Percentiles rank a stretch among this genome's conserved stretches.
These are phyloP conservation scores for Coemansia sp. DNA, from an alignment of 192 early-diverging fungal species.

Conservation along the genomic window DNA sequence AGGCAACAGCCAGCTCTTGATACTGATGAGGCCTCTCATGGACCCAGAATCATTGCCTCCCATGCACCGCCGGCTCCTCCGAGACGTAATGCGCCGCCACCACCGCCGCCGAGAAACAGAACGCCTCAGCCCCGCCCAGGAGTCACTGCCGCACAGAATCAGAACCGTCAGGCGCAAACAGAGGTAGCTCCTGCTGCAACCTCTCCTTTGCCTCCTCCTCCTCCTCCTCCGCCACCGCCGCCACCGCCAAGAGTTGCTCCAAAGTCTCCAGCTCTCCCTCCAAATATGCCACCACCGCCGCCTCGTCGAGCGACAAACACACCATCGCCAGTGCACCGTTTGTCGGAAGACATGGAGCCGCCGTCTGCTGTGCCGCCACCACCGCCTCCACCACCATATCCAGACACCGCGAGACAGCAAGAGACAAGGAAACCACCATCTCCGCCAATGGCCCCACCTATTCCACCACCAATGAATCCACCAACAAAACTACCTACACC, in stretches of 20 bases:
- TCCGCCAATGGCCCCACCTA: conserved; percentile 23
- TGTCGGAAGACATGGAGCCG: background rate
- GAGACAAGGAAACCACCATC: background rate
- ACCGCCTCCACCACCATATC: conserved; percentile 12
- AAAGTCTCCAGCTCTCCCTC: conserved; percentile 10
- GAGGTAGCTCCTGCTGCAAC: conserved; percentile 15
- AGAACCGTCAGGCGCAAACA: conserved; percentile 9
- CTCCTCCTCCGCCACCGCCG: conserved; percentile 14
- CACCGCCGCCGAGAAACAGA: conserved; percentile 26
- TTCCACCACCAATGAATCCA: conserved; percentile 12
- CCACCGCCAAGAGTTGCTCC: conserved; percentile 10
- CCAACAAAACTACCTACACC: conserved; percentile 2
- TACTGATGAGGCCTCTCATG: background rate
- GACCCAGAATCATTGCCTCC: conserved; percentile 13
- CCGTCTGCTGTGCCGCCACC: conserved; percentile 7
- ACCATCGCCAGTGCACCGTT: conserved; percentile 16
- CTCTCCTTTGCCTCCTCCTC: conserved; percentile 14
- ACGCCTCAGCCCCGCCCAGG: conserved; percentile 8
- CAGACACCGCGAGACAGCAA: conserved; percentile 9
- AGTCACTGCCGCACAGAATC: conserved; percentile 9
- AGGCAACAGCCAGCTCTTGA: background rate
- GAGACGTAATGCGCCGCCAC: conserved; percentile 21
- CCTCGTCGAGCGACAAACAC: conserved; percentile 20
- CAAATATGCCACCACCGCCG: conserved; percentile 17
- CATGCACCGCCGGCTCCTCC: conserved; percentile 35